These are phyloP conservation scores for Umbelopsis sp. DNA, from an alignment of 192 early-diverging fungal species.

Conservation along the genomic window DNA sequence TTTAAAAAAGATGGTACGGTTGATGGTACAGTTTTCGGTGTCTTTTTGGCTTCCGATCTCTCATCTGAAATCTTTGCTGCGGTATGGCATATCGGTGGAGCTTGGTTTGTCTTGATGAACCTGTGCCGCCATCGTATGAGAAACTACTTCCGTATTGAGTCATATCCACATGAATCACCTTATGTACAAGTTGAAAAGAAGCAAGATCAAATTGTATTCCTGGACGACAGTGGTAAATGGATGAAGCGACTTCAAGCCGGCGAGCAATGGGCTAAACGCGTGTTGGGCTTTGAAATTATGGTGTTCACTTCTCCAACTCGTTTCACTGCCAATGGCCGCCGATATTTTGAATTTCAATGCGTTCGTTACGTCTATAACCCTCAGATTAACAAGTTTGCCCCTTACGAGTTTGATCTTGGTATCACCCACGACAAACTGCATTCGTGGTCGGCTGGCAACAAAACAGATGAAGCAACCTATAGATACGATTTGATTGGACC, in stretches of 20 bases:
- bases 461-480: slow-evolving; percentile 48
- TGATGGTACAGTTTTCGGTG: slow-evolving; percentile 49
- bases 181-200: slow-evolving; percentile 61
- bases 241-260: slow-evolving; percentile 39
- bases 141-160: slow-evolving; percentile 74
- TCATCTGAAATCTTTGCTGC: slow-evolving; percentile 68
- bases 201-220: slow-evolving; percentile 51
- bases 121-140: slow-evolving; percentile 48
- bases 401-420: slow-evolving; percentile 61
- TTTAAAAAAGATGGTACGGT: slow-evolving; percentile 49
- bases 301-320: slow-evolving; percentile 47
- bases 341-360: slow-evolving; percentile 78
- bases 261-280: slow-evolving; percentile 33
- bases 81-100: slow-evolving; percentile 72
- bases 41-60: slow-evolving; percentile 65
- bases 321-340: slow-evolving; percentile 38
- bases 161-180: slow-evolving; percentile 45
- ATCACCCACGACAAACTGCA: slow-evolving; percentile 55
- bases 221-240: slow-evolving; percentile 51
- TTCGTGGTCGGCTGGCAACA: slow-evolving; percentile 52
- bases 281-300: slow-evolving; percentile 43
- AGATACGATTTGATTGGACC: slow-evolving; percentile 63
- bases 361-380: slow-evolving; percentile 73
- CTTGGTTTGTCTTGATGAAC: slow-evolving; percentile 70
- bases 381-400: slow-evolving; percentile 50